Conservation (phyloP, 2,329 filamentous ascomycete genomes). For the Cladophialophora psammophila region DNA sequence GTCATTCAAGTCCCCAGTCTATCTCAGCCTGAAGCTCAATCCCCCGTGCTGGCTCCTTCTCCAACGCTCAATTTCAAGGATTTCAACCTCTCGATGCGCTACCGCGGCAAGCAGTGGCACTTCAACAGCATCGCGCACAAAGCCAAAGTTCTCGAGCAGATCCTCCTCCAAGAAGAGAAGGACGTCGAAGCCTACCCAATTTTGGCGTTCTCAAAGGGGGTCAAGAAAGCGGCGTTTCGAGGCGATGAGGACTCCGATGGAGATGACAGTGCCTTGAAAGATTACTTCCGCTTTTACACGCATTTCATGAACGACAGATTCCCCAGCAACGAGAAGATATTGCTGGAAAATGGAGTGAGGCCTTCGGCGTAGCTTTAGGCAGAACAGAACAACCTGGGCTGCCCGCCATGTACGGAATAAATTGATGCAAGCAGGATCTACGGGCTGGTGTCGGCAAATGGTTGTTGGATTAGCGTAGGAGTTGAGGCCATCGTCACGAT, state of each 20-base stretch:
- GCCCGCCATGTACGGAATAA: background rate
- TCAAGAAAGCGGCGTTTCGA: constrained; percentile 8
- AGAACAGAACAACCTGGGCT: background rate
- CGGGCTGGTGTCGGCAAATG: background rate
- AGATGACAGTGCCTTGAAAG: constrained; percentile 20
- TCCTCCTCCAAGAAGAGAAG: constrained; percentile 29
- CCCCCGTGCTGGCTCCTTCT: background rate
- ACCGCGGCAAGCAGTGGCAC: constrained; percentile 26
- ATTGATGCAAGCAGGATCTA: background rate
- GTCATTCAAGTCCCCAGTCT: background rate
- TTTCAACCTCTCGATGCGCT: constrained; percentile 19
- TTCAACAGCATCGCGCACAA: constrained; percentile 29
- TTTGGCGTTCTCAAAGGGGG: constrained; percentile 24
- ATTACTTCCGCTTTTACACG: constrained; percentile 27
- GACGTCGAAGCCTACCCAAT: constrained; percentile 27
- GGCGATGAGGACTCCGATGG: constrained; percentile 6
- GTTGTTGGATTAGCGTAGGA: constrained; percentile 1
- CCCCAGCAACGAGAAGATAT: constrained; percentile 22
- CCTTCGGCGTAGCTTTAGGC: constrained; percentile 12
- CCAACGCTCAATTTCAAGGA: constrained; percentile 15
- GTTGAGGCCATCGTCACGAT: background rate
- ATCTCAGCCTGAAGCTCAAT: background rate
- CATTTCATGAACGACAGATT: constrained; percentile 31
- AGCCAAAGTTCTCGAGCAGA: constrained; percentile 25
- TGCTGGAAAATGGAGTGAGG: constrained; percentile 27